Evolutionary conservation across 179 eudicot genomes (phyloP).

Genomic region (Pouteria campechiana): DNA sequence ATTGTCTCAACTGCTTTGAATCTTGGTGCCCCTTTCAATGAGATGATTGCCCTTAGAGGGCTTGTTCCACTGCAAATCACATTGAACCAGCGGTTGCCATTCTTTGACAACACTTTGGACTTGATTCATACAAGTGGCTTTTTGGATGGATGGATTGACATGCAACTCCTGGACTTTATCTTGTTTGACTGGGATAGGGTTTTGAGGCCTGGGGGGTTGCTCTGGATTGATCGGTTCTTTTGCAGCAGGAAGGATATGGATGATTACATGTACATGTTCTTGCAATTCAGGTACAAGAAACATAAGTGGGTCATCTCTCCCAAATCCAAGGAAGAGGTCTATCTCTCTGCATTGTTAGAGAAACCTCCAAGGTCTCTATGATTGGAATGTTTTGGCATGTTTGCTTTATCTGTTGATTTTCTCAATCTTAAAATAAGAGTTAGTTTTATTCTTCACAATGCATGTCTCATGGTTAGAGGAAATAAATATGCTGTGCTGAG

Average conservation of each 20-base stretch:
- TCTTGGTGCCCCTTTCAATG: conserved; percentile 87
- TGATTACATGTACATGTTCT: conserved; percentile 95
- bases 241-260: conserved; percentile 67
- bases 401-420: neutral
- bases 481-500: too few relatives aligned
- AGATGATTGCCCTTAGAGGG: conserved; percentile 83
- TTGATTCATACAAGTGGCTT: conserved; percentile 73
- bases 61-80: conserved; percentile 65
- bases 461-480: too few relatives aligned
- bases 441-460: too few relatives aligned
- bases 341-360: conserved; percentile 80
- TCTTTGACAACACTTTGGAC: conserved; percentile 87
- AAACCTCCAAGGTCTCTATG: conserved; percentile 76
- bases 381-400: neutral
- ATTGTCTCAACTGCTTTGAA: conserved; percentile 74
- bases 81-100: conserved; percentile 75
- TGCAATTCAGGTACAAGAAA: conserved; percentile 95
- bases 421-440: too few relatives aligned
- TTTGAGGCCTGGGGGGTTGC: conserved; percentile 85
- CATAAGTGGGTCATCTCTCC: conserved; percentile 75
- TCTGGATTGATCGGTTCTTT: conserved; percentile 88
- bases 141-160: conserved; percentile 88
- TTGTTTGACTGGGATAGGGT: conserved; percentile 87
- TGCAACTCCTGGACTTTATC: conserved; percentile 66
- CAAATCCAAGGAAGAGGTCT: conserved; percentile 79